Base-by-base conservation (phyloP, 2,329 filamentous ascomycete genomes). In the Nigrospora oryzae region DNA sequence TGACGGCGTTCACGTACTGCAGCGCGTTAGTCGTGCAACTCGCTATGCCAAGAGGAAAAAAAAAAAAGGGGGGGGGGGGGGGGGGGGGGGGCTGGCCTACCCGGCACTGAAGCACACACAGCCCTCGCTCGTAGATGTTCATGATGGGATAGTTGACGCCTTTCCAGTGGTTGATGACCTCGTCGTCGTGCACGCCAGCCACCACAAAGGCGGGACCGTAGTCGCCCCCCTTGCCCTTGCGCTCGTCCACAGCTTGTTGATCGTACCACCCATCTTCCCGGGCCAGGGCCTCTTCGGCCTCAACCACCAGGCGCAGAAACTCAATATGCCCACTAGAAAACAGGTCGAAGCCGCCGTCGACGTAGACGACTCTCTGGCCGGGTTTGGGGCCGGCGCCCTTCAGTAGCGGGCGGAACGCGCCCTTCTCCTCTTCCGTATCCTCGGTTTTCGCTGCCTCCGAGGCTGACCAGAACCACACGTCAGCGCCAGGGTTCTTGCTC, bases 131-230 rank as follows among this genome's bases (percentile, higher is more conserved):
- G 58, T 91, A 95, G 46, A 95, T 90, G 70, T 97, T 98, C 93
- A 98, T 98, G 68, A 98, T 97, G 23, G 93, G 93, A 62, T 96
- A 98, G 69, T 98, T 98, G 56, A 96, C 77, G 33, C 93, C 91
- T 68, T 97, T 97, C 86, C 89, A 94, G 57, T 84, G 74, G 66
- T 98, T 98, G 65, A 98, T 95, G 48, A 95, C 89, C 51, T 85
- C 81, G 63, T 98, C 93, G 57, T 95, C 87, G 65, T 98, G 93
- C 19, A 98, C 83, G 40, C 93, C 93, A 3, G 89, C 90, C 37
- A 97, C 80, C n/a, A 98, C 77, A 61, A 88, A 97, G 7, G 83
- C 84, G 0, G 89, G 89, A 0, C 79, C 74, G 58, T 94, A 95
- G 64, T 94, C 87, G 38, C 74, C 74, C 14, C 84, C 85, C 50